phyloP scores from a whole-genome alignment of 2,329 filamentous ascomycete species.

The Aspergillus texensis region DNA sequence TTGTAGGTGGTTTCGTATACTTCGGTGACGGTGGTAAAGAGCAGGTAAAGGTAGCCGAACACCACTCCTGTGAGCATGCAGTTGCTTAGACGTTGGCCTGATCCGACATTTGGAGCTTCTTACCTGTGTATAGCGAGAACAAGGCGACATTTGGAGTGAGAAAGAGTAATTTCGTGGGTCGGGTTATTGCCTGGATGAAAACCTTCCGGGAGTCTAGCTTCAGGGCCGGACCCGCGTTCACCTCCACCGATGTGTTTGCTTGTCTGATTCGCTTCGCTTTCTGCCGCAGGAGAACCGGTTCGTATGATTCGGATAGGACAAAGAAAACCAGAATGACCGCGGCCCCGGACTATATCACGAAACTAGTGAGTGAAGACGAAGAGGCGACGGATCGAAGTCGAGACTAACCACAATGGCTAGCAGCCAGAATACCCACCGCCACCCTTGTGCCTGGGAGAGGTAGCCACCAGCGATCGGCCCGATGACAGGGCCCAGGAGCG shows the following conservation, averaged over 20 bases:
- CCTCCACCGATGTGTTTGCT: not conserved
- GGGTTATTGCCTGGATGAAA: constrained; percentile 30
- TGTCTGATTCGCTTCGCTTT: not conserved
- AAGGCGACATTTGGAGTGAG: constrained; percentile 55
- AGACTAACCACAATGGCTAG: not conserved
- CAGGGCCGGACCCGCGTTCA: not conserved
- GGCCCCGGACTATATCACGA: not conserved
- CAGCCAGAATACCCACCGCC: not conserved
- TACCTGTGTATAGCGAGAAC: constrained; percentile 44
- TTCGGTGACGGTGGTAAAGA: constrained; percentile 53
- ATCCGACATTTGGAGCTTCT: not conserved
- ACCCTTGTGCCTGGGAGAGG: not conserved
- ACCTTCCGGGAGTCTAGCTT: not conserved
- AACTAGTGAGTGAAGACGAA: not conserved
- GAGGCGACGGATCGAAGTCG: not conserved
- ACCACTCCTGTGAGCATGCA: constrained; percentile 43
- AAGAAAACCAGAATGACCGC: not conserved
- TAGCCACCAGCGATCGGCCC: not conserved
- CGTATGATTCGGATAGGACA: not conserved
- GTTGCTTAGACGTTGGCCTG: not conserved
- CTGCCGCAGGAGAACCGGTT: not conserved
- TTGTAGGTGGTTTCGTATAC: constrained; percentile 51
- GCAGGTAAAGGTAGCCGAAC: constrained; percentile 55
- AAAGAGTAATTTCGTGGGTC: constrained; percentile 53
- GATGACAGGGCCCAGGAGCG: not conserved